Evolutionary conservation across 305 asterid species (phyloP).

Genomic region (Fraxinus angustifolia): DNA sequence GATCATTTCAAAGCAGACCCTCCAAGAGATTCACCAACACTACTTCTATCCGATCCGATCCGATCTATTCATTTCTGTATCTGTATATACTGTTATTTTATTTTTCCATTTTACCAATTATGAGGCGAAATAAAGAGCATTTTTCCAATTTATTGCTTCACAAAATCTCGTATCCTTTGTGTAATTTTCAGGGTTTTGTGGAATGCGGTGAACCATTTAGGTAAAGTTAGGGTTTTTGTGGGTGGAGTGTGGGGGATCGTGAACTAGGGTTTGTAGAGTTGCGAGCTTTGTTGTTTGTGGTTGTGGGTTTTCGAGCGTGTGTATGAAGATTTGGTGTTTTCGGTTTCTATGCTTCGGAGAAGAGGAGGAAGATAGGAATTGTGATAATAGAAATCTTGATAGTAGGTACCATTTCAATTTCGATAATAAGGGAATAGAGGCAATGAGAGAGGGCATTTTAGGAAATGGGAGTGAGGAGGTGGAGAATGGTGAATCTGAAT

Average conservation of each 20-base stretch:
- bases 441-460: slow-evolving; percentile 41
- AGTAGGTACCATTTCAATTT: not conserved
- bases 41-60: slow-evolving; percentile 41
- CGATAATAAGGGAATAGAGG: slow-evolving; percentile 18
- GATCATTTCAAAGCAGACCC: slow-evolving; percentile 37
- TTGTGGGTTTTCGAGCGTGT: slow-evolving; percentile 20
- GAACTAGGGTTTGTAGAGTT: slow-evolving; percentile 46
- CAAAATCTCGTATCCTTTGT: not conserved
- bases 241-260: slow-evolving; percentile 36
- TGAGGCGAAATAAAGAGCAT: not conserved
- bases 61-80: slow-evolving; percentile 30
- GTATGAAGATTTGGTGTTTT: slow-evolving; percentile 56
- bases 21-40: slow-evolving; percentile 19
- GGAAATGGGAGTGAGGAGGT: slow-evolving; percentile 45
- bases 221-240: slow-evolving; percentile 23
- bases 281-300: not conserved
- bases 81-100: not conserved
- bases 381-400: slow-evolving; percentile 1
- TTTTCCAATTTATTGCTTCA: not conserved
- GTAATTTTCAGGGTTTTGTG: slow-evolving; percentile 24
- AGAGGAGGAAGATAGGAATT: slow-evolving; percentile 30
- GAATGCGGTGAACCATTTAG: slow-evolving; percentile 10
- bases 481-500: slow-evolving; percentile 52
- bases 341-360: slow-evolving; percentile 62
- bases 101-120: not conserved